These are phyloP conservation scores for Candida qinlingensis DNA, from an alignment of 805 yeast genomes.

Conservation along the genomic window DNA sequence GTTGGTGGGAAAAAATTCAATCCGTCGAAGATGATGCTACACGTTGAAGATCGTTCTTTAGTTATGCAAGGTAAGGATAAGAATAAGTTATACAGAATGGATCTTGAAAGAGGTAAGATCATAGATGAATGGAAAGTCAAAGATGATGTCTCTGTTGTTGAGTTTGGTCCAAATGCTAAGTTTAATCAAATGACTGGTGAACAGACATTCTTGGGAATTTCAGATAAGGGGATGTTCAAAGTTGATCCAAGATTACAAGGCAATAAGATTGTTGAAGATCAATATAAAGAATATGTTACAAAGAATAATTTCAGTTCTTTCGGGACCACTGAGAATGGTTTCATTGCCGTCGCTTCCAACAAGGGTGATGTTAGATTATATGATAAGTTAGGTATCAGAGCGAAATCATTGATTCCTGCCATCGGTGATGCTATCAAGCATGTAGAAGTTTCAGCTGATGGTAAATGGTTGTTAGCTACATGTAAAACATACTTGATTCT, in stretches of 20 bases:
- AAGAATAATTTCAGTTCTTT: slow-evolving; percentile 22
- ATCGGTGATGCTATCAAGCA: slow-evolving; percentile 71
- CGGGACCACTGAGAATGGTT: slow-evolving; percentile 68
- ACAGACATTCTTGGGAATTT: slow-evolving; percentile 66
- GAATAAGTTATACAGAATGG: slow-evolving; percentile 62
- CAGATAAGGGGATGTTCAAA: slow-evolving; percentile 60
- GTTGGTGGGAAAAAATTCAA: slow-evolving; percentile 43
- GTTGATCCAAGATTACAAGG: slow-evolving; percentile 72
- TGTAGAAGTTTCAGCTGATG: slow-evolving; percentile 70
- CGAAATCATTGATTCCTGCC: slow-evolving; percentile 77
- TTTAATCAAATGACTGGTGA: slow-evolving; percentile 71
- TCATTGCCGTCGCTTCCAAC: slow-evolving; percentile 67
- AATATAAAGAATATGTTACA: slow-evolving; percentile 49
- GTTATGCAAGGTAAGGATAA: slow-evolving; percentile 52
- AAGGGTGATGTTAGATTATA: slow-evolving; percentile 75
- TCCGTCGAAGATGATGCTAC: slow-evolving; percentile 71
- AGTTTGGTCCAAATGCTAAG: slow-evolving; percentile 67
- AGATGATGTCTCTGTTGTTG: slow-evolving; percentile 40
- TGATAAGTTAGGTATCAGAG: slow-evolving; percentile 66
- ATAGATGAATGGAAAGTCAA: slow-evolving; percentile 82
- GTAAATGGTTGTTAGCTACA: slow-evolving; percentile 78
- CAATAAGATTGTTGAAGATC: slow-evolving; percentile 53
- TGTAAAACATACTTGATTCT: slow-evolving; percentile 67
- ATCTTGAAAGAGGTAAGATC: slow-evolving; percentile 69
- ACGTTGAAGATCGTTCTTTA: slow-evolving; percentile 65